These are phyloP conservation scores for Pseudopithomyces maydicus DNA, from an alignment of 2,329 filamentous ascomycete genomes.

Conservation along the genomic window DNA sequence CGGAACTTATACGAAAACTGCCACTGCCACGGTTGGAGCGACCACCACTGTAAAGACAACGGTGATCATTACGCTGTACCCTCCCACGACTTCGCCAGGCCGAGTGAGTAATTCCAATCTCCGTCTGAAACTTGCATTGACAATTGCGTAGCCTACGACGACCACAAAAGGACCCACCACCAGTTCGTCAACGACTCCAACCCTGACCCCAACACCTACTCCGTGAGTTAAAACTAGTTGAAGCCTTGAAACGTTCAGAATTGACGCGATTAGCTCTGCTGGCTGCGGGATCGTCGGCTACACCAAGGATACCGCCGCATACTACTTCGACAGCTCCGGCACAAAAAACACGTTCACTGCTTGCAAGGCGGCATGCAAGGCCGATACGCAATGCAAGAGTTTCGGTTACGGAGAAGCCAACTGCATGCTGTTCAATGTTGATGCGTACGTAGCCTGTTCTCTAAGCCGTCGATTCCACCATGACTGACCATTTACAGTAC, in stretches of 20 bases:
- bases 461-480: neutral
- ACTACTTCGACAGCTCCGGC: slow-evolving; percentile 41
- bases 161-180: slow-evolving; percentile 7
- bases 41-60: slow-evolving; percentile 30
- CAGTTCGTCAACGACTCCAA: slow-evolving; percentile 9
- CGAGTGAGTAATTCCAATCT: neutral
- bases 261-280: slow-evolving; percentile 22
- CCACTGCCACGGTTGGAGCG: slow-evolving; percentile 21
- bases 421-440: slow-evolving; percentile 39
- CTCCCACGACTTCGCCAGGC: slow-evolving; percentile 22
- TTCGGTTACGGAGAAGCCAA: slow-evolving; percentile 42
- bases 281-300: slow-evolving; percentile 39
- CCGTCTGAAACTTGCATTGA: neutral
- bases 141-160: neutral
- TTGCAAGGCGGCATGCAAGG: slow-evolving; percentile 37
- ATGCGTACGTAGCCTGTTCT: slow-evolving; percentile 24
- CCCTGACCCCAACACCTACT: slow-evolving; percentile 27
- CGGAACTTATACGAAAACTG: slow-evolving; percentile 30
- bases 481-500: slow-evolving; percentile 15
- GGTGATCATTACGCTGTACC: slow-evolving; percentile 28
- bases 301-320: slow-evolving; percentile 35
- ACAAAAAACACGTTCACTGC: slow-evolving; percentile 38
- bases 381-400: slow-evolving; percentile 36
- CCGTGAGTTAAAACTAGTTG: slow-evolving; percentile 23
- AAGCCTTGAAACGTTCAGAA: neutral